Base-by-base conservation (phyloP, 768 basidiomycete genomes). In the Leccinum variicolor region DNA sequence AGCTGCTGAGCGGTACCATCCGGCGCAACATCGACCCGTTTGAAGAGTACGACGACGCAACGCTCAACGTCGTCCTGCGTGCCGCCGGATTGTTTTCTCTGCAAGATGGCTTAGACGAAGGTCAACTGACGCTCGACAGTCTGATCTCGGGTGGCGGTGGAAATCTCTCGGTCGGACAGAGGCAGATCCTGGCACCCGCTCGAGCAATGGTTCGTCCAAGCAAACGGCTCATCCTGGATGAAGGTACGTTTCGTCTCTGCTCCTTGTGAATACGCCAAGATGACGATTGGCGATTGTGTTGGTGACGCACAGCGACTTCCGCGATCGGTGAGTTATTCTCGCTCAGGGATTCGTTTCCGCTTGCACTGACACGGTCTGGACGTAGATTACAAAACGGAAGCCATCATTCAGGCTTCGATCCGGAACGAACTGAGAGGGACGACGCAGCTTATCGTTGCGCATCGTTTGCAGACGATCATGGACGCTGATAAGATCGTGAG, bases 21-120 rank as follows among this genome's bases (percentile, higher is more conserved):
- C 77, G 85, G 29, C 74, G 74, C 54, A 86, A 85, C 62, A 69
- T 86, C n/a, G 85, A 86, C 64, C 85, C 84, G 0, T 86, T 84
- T 61, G 73, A 65, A 7, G 74, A 82, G 56, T 74, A 82, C 58
- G 81, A 84, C 46, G 85, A 87, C 56, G 73, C 78, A 0, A 72
- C 68, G 4, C 73, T 84, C 15, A 80, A 83, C 53, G 75, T 75
- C 33, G 81, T 81, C 0, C 67, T 84, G 19, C 74, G 76, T 17
- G 72, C 80, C 0, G 76, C 82, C 0, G 82, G 83, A 3, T 69
- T 81, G 4, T 78, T 74, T 59, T 66, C 74, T 3, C 61, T 78
- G 6, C 77, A 79, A 55, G 66, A 68, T 11, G 74, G 77, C 1
- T 67, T 62, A 6, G 74, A 75, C 1, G 73, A 75, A 28, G 70